These are phyloP conservation scores for Chytriomyces sp. DNA, from an alignment of 192 early-diverging fungal genomes.

Conservation along the genomic window DNA sequence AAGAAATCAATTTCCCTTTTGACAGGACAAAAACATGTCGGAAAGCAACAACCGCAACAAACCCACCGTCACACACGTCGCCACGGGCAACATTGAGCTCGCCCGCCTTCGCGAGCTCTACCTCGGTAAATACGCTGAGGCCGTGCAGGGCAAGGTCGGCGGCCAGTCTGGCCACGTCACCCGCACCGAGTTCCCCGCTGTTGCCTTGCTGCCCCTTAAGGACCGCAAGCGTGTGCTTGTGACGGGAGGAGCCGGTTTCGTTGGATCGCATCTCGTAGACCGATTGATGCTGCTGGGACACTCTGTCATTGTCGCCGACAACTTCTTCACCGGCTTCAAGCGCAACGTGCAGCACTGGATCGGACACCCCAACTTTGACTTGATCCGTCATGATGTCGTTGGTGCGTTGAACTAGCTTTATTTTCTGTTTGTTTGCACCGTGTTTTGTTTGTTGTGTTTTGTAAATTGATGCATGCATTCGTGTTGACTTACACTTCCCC, in stretches of 20 bases:
- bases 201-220: conserved; percentile 55
- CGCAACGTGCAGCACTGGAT: conserved; percentile 83
- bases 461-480: conserved; percentile 14
- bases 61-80: conserved; percentile 24
- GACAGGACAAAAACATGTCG: too few relatives aligned
- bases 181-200: conserved; percentile 57
- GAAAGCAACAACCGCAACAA: not conserved
- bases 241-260: conserved; percentile 88
- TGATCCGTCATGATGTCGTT: conserved; percentile 82
- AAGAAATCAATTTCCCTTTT: too few relatives aligned
- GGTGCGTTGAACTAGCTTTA: conserved; percentile 29
- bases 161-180: conserved; percentile 28
- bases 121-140: conserved; percentile 28
- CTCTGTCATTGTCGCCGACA: conserved; percentile 79
- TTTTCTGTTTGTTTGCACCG: not conserved
- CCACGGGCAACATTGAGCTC: conserved; percentile 23
- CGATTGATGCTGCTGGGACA: conserved; percentile 83
- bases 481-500: not conserved
- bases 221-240: conserved; percentile 77
- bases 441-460: not conserved
- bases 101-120: conserved; percentile 27
- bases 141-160: not conserved
- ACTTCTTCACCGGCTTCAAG: conserved; percentile 81
- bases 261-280: conserved; percentile 82
- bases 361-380: conserved; percentile 80